Conservation (phyloP, 2,329 filamentous ascomycete species). For the Exophiala sideris region DNA sequence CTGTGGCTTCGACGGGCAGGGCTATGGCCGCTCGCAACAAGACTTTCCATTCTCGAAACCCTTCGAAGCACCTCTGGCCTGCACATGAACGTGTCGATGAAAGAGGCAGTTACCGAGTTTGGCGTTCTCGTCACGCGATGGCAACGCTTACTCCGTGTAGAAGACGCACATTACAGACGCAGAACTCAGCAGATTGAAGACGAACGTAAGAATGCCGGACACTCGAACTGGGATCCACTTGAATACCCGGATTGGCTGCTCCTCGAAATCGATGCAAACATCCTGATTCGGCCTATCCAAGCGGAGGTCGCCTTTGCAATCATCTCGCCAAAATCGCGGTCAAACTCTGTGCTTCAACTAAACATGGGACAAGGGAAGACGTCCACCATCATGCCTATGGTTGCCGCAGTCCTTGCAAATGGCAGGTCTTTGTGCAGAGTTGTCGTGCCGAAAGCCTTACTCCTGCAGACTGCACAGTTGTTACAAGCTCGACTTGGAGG, state of each 20-base stretch:
- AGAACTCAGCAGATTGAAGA: conserved; percentile 23
- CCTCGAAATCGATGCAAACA: conserved; percentile 60
- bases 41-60: background rate
- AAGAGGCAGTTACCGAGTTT: conserved; percentile 26
- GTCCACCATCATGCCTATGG: conserved; percentile 65
- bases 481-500: conserved; percentile 48
- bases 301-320: conserved; percentile 57
- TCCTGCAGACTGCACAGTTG: conserved; percentile 58
- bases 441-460: conserved; percentile 60
- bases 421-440: conserved; percentile 52
- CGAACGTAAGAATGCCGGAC: conserved; percentile 50
- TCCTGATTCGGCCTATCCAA: conserved; percentile 61
- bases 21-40: conserved; percentile 4
- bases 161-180: background rate
- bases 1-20: background rate
- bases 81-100: conserved; percentile 19
- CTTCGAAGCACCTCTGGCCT: background rate
- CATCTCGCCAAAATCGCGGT: conserved; percentile 37
- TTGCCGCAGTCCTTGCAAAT: conserved; percentile 54
- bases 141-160: conserved; percentile 32
- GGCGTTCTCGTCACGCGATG: conserved; percentile 30
- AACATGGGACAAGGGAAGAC: conserved; percentile 72
- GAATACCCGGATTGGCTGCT: conserved; percentile 60
- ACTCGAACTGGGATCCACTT: conserved; percentile 53
- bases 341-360: conserved; percentile 60